Conservation (phyloP, 2,329 filamentous ascomycete genomes). For the Didymella lethalis region DNA sequence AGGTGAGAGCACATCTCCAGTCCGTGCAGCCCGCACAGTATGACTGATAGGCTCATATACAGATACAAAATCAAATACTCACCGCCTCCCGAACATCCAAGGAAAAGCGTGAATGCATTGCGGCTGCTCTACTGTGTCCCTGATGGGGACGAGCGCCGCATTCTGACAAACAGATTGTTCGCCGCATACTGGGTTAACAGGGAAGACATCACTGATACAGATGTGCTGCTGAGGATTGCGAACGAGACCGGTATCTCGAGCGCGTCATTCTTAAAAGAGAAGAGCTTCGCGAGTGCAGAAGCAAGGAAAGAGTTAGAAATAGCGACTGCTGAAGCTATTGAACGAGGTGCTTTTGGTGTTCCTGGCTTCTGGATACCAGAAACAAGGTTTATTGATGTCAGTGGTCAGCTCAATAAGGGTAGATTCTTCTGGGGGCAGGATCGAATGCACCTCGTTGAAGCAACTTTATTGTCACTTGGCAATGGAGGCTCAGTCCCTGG, state of each 20-base stretch:
- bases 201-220: constrained; percentile 36
- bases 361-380: constrained; percentile 47
- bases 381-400: constrained; percentile 29
- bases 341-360: constrained; percentile 47
- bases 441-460: constrained; percentile 50
- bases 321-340: constrained; percentile 40
- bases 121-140: constrained; percentile 37
- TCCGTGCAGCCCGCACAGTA: rapidly evolving
- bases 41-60: background rate
- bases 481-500: constrained; percentile 9
- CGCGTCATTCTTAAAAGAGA: constrained; percentile 14
- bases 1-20: constrained; percentile 4
- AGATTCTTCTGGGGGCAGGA: constrained; percentile 50
- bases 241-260: constrained; percentile 34
- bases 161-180: constrained; percentile 39
- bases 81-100: constrained; percentile 43
- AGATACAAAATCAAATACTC: constrained; percentile 41
- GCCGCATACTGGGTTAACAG: constrained; percentile 46
- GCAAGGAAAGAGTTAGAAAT: constrained; percentile 39
- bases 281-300: constrained; percentile 26
- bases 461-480: constrained; percentile 29
- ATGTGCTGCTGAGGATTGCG: constrained; percentile 36
- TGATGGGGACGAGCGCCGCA: constrained; percentile 28
- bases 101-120: constrained; percentile 46
- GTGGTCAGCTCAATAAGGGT: constrained; percentile 25